Evolutionary conservation across 176 grass and related monocot species (phyloP).

Genomic region (Bonia amplexicaulis): DNA sequence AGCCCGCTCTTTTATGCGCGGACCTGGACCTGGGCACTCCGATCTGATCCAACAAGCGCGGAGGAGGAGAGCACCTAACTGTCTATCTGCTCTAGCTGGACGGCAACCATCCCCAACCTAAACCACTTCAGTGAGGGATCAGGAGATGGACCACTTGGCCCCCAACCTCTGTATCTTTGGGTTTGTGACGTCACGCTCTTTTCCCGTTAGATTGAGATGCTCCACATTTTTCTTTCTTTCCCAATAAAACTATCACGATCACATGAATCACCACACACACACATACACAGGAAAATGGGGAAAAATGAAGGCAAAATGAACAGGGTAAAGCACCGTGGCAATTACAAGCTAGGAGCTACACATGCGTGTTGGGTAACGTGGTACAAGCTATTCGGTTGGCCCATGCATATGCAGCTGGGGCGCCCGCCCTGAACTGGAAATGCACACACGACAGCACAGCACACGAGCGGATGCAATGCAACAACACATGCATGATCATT

Average conservation of each 20-base stretch:
- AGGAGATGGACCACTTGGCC: slow-evolving; percentile 10
- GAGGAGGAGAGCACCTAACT: slow-evolving; percentile 1
- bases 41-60: slow-evolving; percentile 28
- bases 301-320: neutral
- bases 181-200: slow-evolving; percentile 14
- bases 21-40: neutral
- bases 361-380: neutral
- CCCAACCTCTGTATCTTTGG: neutral
- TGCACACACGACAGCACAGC: neutral
- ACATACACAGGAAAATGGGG: neutral
- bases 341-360: neutral
- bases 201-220: slow-evolving; percentile 5
- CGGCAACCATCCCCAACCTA: slow-evolving; percentile 41
- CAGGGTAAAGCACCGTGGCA: neutral
- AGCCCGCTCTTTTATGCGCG: neutral
- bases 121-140: slow-evolving; percentile 21
- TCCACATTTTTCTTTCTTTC: neutral
- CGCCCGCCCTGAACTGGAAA: neutral
- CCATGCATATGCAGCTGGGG: slow-evolving; percentile 3
- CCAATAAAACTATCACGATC: neutral
- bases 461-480: neutral
- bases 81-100: slow-evolving; percentile 38
- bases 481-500: neutral
- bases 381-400: neutral
- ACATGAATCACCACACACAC: neutral